Conservation (phyloP, 2,329 filamentous ascomycete genomes). For the Diatrype stigma region DNA sequence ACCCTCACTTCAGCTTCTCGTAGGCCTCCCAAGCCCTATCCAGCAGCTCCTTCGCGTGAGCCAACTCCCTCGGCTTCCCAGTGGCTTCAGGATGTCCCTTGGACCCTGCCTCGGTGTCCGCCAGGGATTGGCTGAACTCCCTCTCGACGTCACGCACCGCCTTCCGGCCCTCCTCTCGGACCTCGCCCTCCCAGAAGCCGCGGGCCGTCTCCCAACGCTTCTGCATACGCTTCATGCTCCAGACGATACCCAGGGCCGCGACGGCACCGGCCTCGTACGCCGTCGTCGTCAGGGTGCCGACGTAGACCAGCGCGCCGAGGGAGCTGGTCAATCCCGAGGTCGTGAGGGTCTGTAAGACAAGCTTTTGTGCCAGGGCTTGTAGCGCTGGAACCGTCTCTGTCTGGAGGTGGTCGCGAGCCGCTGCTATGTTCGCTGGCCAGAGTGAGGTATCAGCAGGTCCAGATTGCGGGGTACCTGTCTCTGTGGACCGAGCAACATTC, state of each 20-base stretch:
- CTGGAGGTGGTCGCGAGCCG: conserved; percentile 63
- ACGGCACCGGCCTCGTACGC: conserved; percentile 60
- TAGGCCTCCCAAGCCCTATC: conserved; percentile 47
- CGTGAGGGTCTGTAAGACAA: conserved; percentile 71
- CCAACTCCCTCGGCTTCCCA: conserved; percentile 25
- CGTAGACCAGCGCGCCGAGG: conserved; percentile 53
- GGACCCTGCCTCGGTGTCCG: conserved; percentile 13
- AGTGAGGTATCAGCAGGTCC: conserved; percentile 15
- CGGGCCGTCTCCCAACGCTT: conserved; percentile 59
- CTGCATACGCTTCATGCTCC: conserved; percentile 57
- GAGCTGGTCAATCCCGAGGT: conserved; percentile 61
- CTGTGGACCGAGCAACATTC: conserved; percentile 1
- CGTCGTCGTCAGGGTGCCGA: conserved; percentile 48
- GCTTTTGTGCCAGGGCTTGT: conserved; percentile 67
- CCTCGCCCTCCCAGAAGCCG: conserved; percentile 60
- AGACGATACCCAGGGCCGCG: conserved; percentile 56
- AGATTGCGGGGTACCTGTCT: not conserved
- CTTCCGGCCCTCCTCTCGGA: conserved; percentile 63
- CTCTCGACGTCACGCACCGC: conserved; percentile 54
- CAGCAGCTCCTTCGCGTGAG: conserved; percentile 41
- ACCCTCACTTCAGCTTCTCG: conserved; percentile 39
- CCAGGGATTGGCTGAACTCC: conserved; percentile 45
- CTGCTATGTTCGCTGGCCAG: conserved; percentile 74
- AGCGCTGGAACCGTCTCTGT: conserved; percentile 65
- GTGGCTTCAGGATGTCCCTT: conserved; percentile 16